Evolutionary conservation across 78 protist genomes (phyloP).

Genomic region (Guillardia theta): DNA sequence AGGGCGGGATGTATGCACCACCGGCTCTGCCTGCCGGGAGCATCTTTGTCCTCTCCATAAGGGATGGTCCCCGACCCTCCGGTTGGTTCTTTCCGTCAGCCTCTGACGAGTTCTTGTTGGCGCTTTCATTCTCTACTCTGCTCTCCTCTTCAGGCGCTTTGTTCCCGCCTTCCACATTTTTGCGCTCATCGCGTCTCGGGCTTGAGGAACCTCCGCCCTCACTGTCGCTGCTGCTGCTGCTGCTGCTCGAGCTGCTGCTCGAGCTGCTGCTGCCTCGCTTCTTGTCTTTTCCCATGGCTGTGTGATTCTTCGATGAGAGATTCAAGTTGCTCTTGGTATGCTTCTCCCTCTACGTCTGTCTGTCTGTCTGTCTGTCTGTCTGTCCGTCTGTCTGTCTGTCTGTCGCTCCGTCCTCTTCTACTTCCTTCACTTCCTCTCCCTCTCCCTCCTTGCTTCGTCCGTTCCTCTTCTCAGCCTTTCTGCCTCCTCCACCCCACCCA

Average conservation of each 20-base stretch:
- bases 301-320: neutral
- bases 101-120: no score
- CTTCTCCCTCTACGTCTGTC: neutral
- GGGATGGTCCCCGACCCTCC: no score
- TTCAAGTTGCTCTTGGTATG: neutral
- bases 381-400: neutral
- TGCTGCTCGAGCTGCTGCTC: neutral
- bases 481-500: no score
- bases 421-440: neutral
- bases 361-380: neutral
- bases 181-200: neutral
- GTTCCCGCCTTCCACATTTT: neutral
- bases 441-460: neutral
- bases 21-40: neutral
- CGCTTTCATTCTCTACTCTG: neutral
- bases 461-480: neutral
- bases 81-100: neutral
- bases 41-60: neutral
- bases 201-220: neutral
- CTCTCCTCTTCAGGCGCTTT: neutral
- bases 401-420: neutral
- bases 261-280: neutral
- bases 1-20: constrained; percentile 41
- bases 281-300: neutral
- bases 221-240: neutral